These are phyloP conservation scores for Aspergillus hancockii DNA, from an alignment of 495 filamentous ascomycete genomes.

Conservation along the genomic window DNA sequence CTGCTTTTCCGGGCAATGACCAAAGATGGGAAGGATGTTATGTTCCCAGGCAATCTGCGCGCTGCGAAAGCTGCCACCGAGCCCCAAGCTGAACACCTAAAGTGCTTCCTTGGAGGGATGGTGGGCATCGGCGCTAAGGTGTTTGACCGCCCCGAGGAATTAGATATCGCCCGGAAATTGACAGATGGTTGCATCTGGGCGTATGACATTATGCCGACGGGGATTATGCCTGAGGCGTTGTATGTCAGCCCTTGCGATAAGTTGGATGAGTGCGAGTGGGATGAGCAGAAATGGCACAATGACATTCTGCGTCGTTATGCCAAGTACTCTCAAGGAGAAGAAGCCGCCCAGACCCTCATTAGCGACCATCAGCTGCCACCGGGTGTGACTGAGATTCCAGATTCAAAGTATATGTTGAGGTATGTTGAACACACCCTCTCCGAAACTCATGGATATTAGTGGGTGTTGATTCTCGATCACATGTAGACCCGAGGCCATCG, in stretches of 20 bases:
- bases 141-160: constrained; percentile 55
- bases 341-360: constrained; percentile 42
- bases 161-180: constrained; percentile 55
- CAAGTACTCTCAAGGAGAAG: constrained; percentile 17
- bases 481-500: constrained; percentile 64
- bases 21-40: constrained; percentile 69
- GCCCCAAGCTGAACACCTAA: constrained; percentile 55
- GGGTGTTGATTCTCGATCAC: constrained; percentile 2
- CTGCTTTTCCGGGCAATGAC: constrained; percentile 83
- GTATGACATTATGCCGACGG: constrained; percentile 56
- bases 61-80: constrained; percentile 30
- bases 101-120: constrained; percentile 64
- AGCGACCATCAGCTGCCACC: constrained; percentile 48
- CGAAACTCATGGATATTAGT: neutral
- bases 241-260: constrained; percentile 52
- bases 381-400: constrained; percentile 60
- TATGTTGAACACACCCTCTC: constrained; percentile 32
- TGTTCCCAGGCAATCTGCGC: constrained; percentile 65
- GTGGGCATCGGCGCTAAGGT: constrained; percentile 61
- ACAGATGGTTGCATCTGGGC: constrained; percentile 62
- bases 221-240: constrained; percentile 64
- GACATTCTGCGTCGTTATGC: constrained; percentile 32
- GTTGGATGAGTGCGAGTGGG: constrained; percentile 53
- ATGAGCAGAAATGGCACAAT: constrained; percentile 51
- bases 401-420: constrained; percentile 67